These are phyloP conservation scores for Syzygium jambos DNA, from an alignment of 345 rosid species.

Conservation along the genomic window DNA sequence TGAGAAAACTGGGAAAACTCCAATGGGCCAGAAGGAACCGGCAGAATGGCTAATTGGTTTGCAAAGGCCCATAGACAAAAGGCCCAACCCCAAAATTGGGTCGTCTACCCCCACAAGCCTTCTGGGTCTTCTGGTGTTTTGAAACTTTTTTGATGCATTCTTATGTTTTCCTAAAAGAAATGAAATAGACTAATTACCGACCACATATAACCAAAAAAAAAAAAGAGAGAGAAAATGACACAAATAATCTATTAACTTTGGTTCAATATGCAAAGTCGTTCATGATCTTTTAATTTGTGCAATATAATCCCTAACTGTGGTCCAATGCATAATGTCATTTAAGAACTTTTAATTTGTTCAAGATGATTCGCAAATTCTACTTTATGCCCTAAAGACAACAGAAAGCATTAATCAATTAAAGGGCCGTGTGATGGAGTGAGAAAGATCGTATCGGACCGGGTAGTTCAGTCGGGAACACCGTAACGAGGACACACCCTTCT, in stretches of 20 bases:
- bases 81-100: not conserved
- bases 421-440: not conserved
- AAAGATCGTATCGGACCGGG: not conserved
- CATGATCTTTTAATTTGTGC: not conserved
- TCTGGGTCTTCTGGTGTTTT: not conserved
- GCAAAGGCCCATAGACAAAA: not conserved
- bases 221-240: not conserved
- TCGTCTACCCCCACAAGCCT: not conserved
- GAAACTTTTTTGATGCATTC: not conserved
- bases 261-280: not conserved
- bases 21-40: not conserved
- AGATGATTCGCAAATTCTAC: not conserved
- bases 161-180: not conserved
- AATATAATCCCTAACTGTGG: accelerated
- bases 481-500: not conserved
- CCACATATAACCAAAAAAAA: not conserved
- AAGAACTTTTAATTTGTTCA: not conserved
- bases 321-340: not conserved
- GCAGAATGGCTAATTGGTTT: not conserved
- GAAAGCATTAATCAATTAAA: not conserved
- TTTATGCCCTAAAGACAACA: not conserved
- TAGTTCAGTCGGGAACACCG: not conserved
- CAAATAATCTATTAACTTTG: not conserved
- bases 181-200: not conserved
- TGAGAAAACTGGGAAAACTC: not conserved